Evolutionary conservation across 2,329 filamentous ascomycete species (phyloP).

Genomic region (Neophaeococcomyces aloes): DNA sequence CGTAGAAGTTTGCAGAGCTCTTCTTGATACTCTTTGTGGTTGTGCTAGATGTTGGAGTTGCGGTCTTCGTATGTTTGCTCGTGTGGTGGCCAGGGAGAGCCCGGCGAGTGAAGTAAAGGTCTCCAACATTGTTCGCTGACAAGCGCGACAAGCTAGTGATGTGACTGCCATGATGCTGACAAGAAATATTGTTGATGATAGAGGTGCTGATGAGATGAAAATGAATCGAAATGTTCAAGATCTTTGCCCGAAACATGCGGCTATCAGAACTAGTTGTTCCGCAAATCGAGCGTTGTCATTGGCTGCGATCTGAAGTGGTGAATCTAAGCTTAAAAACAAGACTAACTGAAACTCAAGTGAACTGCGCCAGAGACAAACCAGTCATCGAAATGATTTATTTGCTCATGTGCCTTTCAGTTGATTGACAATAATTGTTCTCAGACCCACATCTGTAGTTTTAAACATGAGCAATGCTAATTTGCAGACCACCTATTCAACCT

Average conservation of each 20-base stretch:
- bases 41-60: neutral
- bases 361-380: too few relatives aligned
- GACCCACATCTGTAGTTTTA: too few relatives aligned
- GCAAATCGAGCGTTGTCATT: slow-evolving; percentile 4
- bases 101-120: slow-evolving; percentile 18
- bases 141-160: slow-evolving; percentile 12
- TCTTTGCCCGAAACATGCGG: neutral
- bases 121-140: slow-evolving; percentile 16
- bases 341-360: too few relatives aligned
- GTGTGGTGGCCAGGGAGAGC: slow-evolving; percentile 1
- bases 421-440: too few relatives aligned
- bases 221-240: neutral
- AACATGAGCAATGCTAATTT: too few relatives aligned
- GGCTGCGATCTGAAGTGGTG: neutral
- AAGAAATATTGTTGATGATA: neutral
- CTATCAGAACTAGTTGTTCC: neutral
- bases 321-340: neutral
- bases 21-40: neutral
- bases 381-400: too few relatives aligned
- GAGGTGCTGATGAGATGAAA: neutral
- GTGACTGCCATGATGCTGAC: neutral
- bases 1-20: slow-evolving; percentile 2
- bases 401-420: too few relatives aligned
- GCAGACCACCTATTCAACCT: too few relatives aligned
- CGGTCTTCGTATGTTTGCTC: neutral